Base-by-base conservation (phyloP, 495 filamentous ascomycete species). In the Aspergillus wentii region DNA sequence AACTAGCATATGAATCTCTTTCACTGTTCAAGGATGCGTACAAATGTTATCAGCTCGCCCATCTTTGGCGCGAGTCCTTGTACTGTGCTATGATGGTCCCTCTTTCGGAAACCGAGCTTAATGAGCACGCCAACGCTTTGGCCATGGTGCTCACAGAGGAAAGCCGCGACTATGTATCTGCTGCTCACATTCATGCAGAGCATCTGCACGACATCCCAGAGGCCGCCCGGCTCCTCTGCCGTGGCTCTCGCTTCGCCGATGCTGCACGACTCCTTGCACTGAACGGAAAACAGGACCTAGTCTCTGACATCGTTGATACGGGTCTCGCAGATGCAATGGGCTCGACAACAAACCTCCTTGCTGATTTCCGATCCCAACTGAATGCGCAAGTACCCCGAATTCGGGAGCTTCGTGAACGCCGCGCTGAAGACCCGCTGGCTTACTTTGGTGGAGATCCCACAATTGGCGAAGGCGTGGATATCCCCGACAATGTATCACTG, bases 401-500 rank as follows among this genome's bases (percentile, higher is more conserved):
- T 35, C 62, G 65, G 11, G 92, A 96, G 49, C 74, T 98, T 15
- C 78, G 91, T 6, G 61, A 63, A 26, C 90, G 87, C 48, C 91
- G 92, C 28, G 67, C 71, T 17, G 78, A 84, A 26, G 88, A 97
- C 51, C 92, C 92, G 2, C 71, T 88, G 1, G 80, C 75, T 8
- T 86, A 85, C 62, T 86, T 79, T 57, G 82, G 85, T 33, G 80
- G 89, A 38, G 78, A 86, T 44, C 64, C 76, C 13, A 62, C 69
- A 2, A 54, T 50, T n/a, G 57, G 64, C 15, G 70, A 58, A 8
- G 76, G 70, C 25, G 69, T 56, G 23, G 85, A 92, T 48, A 72
- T 94, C 4, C 91, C 91, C 0, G 92, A 98, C 50, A 88, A 98
- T 57, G 71, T 98, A 34, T 92, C 86, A 5, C 69, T 98, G 10